These are phyloP conservation scores for Chlorella vulgaris DNA, from an alignment of 139 green algal species.

Conservation along the genomic window DNA sequence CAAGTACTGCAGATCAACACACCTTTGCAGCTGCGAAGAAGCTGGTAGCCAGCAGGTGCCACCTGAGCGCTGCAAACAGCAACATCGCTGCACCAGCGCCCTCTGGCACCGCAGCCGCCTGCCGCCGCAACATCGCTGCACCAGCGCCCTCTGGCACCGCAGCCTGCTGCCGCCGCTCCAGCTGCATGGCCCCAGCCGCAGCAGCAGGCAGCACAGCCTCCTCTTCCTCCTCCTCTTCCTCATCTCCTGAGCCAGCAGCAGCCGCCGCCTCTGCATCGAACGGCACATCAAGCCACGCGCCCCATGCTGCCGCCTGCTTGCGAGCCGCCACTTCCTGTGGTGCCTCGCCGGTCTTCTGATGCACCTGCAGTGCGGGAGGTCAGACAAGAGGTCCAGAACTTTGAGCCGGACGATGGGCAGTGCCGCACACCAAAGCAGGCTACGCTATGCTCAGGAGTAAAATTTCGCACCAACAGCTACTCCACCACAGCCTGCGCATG, in stretches of 20 bases:
- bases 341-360: conserved; percentile 59
- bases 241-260: neutral
- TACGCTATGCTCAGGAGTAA: no score
- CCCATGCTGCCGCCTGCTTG: conserved; percentile 62
- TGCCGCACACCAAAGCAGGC: no score
- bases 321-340: conserved; percentile 50
- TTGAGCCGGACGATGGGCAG: neutral
- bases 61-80: conserved; percentile 8
- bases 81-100: conserved; percentile 4
- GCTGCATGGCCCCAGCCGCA: neutral
- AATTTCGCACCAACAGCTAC: no score
- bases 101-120: neutral
- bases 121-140: neutral
- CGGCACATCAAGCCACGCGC: conserved; percentile 44
- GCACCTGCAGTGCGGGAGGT: conserved; percentile 34
- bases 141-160: conserved; percentile 14
- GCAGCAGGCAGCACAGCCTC: neutral
- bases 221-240: neutral
- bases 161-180: neutral
- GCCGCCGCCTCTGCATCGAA: neutral
- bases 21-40: conserved; percentile 24
- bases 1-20: no score
- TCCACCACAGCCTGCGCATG: no score
- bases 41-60: conserved; percentile 4
- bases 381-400: neutral